Conservation (phyloP, 2,329 filamentous ascomycete genomes). For the Fusarium mangiferae region DNA sequence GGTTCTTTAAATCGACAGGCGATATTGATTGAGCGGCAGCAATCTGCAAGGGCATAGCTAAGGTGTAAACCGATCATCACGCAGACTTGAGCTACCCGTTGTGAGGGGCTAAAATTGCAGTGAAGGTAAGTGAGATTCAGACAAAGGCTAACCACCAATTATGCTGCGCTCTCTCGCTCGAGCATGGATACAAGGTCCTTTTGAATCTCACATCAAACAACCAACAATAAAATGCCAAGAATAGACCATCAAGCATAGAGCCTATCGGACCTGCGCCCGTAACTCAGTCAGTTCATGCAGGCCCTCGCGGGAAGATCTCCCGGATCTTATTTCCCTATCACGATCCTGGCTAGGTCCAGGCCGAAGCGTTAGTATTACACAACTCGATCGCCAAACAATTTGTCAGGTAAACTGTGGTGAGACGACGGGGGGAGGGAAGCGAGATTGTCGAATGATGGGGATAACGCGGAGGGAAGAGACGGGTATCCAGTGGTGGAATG, state of each 20-base stretch:
- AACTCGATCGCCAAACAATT: conserved; percentile 29
- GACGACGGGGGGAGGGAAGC: conserved; percentile 14
- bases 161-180: background rate
- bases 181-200: background rate
- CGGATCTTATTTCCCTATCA: conserved; percentile 28
- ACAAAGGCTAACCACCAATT: no score
- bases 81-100: background rate
- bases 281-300: conserved; percentile 20
- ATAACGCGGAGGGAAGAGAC: conserved; percentile 17
- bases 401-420: conserved; percentile 13
- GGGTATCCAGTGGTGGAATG: background rate
- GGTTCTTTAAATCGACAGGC: rapidly evolving
- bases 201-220: background rate
- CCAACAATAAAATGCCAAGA: background rate
- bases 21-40: background rate
- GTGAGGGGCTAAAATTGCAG: background rate
- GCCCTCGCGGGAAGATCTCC: conserved; percentile 29
- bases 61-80: rapidly evolving
- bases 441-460: conserved; percentile 37
- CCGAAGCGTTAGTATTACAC: conserved; percentile 20
- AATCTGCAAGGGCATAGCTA: background rate
- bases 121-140: no score
- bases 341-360: background rate
- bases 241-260: background rate
- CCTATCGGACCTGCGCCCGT: conserved; percentile 3